These are phyloP conservation scores for Trichoderma sp. DNA, from an alignment of 2,329 filamentous ascomycete species.

Conservation along the genomic window DNA sequence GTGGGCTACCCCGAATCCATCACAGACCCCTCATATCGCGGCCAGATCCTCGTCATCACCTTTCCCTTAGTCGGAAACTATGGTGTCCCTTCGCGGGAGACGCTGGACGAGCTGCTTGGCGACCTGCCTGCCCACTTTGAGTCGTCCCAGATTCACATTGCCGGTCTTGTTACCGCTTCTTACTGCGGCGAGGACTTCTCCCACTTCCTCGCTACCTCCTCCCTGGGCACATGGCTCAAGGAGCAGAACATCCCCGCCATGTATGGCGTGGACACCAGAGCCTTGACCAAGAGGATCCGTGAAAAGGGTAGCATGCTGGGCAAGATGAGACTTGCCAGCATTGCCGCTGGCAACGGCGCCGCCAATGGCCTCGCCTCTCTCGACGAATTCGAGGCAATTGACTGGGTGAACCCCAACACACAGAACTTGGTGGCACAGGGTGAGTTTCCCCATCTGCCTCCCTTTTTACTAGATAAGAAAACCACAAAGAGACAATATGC, in stretches of 20 bases:
- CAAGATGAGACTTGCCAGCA: conserved; percentile 73
- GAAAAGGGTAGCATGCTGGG: conserved; percentile 96
- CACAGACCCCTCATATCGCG: conserved; percentile 83
- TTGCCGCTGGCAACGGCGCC: conserved; percentile 47
- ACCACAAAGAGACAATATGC: conserved; percentile 31
- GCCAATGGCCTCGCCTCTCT: conserved; percentile 39
- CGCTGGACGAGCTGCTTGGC: conserved; percentile 79
- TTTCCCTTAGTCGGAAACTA: conserved; percentile 98
- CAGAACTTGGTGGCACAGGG: conserved; percentile 93
- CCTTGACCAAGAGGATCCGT: conserved; percentile 90
- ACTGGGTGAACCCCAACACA: conserved; percentile 90
- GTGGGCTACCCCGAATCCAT: conserved; percentile 96
- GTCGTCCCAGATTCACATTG: conserved; percentile 87
- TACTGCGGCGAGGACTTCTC: conserved; percentile 96
- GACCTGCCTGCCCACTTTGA: conserved; percentile 93
- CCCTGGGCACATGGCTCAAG: conserved; percentile 92
- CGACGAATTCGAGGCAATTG: conserved; percentile 70
- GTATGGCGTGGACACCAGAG: conserved; percentile 91
- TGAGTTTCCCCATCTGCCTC: conserved; percentile 52
- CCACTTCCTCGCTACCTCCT: conserved; percentile 88
- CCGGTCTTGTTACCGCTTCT: conserved; percentile 84
- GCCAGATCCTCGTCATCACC: conserved; percentile 94
- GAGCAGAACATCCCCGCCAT: conserved; percentile 93
- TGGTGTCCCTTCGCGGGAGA: conserved; percentile 86
- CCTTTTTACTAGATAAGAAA: not conserved